A percentile compares a stretch with the other conserved stretches of the same genome.
Evolutionary conservation across 176 grass and related monocot species (phyloP).

Genomic region (Musa schizocarpa): DNA sequence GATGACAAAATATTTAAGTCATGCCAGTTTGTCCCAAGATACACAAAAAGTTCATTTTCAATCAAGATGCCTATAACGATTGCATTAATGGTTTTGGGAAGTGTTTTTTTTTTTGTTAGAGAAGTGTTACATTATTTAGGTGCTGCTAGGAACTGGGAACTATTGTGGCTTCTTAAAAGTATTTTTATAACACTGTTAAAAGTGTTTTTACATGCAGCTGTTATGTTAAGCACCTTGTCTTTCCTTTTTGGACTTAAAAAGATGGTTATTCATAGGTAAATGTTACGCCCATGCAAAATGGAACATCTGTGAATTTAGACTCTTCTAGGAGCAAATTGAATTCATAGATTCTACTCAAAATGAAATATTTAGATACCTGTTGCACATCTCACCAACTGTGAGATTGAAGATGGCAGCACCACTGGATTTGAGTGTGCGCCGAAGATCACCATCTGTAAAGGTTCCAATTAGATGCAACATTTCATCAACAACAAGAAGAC

Average conservation of each 20-base stretch:
- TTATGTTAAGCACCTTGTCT: neutral
- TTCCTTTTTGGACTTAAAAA: neutral
- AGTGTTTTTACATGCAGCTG: neutral
- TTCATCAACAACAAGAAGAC: constrained; percentile 89
- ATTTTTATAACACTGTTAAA: neutral
- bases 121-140: neutral
- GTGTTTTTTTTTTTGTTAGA: neutral
- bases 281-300: neutral
- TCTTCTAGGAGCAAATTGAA: constrained; percentile 11
- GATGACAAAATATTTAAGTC: neutral
- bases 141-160: neutral
- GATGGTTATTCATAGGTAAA: neutral
- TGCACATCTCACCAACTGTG: constrained; percentile 95
- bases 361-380: constrained; percentile 48
- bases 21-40: neutral
- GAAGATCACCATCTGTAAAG: constrained; percentile 89
- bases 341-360: constrained; percentile 1
- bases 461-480: constrained; percentile 73
- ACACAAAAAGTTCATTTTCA: neutral
- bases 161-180: neutral
- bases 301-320: neutral
- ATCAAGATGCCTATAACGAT: neutral
- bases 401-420: constrained; percentile 76
- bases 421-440: constrained; percentile 66
- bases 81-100: neutral